Conservation (phyloP, 2,329 filamentous ascomycete species). For the Ophiocordyceps polyrhachis-furcata region DNA sequence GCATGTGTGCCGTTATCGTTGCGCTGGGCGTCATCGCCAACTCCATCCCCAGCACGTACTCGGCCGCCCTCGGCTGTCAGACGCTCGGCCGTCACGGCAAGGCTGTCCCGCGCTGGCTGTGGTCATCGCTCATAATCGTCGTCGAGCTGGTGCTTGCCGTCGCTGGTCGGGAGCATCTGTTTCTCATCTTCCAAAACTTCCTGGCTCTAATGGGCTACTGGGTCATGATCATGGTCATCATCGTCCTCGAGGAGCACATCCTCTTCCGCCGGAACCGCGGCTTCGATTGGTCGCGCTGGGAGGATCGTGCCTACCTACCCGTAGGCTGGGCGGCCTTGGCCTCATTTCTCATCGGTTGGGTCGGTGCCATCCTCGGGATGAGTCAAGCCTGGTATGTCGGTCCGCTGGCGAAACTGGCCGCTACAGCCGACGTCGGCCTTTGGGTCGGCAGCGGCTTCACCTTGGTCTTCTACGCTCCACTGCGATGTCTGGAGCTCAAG, state of each 20-base stretch:
- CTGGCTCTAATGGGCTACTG: constrained; percentile 35
- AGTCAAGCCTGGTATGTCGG: constrained; percentile 39
- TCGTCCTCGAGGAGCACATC: constrained; percentile 25
- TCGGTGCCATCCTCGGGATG: constrained; percentile 37
- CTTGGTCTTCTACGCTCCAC: constrained; percentile 21
- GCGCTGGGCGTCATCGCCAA: constrained; percentile 36
- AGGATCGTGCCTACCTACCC: constrained; percentile 23
- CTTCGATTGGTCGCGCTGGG: constrained; percentile 27
- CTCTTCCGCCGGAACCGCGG: constrained; percentile 21
- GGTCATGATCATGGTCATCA: constrained; percentile 31
- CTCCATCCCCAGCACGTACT: constrained; percentile 35
- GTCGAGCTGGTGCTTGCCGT: constrained; percentile 37
- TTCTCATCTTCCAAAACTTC: constrained; percentile 33
- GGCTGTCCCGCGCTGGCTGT: constrained; percentile 32
- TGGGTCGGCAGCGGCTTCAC: constrained; percentile 47
- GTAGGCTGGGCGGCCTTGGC: constrained; percentile 24
- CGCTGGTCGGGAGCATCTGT: constrained; percentile 32
- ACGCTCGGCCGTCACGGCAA: constrained; percentile 34
- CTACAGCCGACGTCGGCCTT: constrained; percentile 27
- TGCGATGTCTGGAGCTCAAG: constrained; percentile 12
- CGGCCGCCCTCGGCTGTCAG: constrained; percentile 39
- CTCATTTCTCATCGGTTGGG: constrained; percentile 25
- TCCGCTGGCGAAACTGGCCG: constrained; percentile 34
- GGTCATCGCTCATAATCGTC: constrained; percentile 31
- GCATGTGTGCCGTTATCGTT: constrained; percentile 36